Percentiles rank a stretch among this genome's conserved stretches.
Evolutionary conservation across 1,139 yeast species (phyloP).

Genomic region (Taphrina wiesneri): DNA sequence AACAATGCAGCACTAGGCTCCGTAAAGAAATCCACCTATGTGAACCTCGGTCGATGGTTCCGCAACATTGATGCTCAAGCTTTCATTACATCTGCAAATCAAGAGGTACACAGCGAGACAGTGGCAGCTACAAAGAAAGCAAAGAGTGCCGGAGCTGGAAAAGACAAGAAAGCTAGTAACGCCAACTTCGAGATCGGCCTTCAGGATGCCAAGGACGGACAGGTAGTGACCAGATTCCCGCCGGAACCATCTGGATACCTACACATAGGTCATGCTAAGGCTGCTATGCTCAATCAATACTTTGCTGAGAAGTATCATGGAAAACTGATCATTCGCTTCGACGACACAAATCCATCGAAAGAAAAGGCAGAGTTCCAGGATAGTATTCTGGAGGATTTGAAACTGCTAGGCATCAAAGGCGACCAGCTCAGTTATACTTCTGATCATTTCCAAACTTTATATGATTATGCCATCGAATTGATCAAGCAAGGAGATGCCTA

Average conservation of each 20-base stretch:
- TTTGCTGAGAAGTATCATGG: slow-evolving; percentile 94
- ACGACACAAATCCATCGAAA: slow-evolving; percentile 94
- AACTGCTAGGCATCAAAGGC: slow-evolving; percentile 85
- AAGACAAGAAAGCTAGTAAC: slow-evolving; percentile 54
- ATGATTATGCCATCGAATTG: slow-evolving; percentile 75
- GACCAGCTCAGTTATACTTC: slow-evolving; percentile 85
- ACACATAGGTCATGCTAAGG: slow-evolving; percentile 97
- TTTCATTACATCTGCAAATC: slow-evolving; percentile 69
- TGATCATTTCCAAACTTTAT: slow-evolving; percentile 88
- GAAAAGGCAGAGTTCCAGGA: slow-evolving; percentile 88
- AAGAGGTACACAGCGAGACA: slow-evolving; percentile 72
- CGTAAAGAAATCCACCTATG: slow-evolving; percentile 77
- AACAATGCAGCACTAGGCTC: slow-evolving; percentile 91
- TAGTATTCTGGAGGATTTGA: slow-evolving; percentile 85
- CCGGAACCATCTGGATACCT: slow-evolving; percentile 91
- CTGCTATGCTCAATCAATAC: slow-evolving; percentile 91
- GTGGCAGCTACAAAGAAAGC: slow-evolving; percentile 47
- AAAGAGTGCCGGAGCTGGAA: slow-evolving; percentile 50
- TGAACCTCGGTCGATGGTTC: slow-evolving; percentile 94
- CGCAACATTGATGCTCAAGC: slow-evolving; percentile 66
- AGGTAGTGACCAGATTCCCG: slow-evolving; percentile 97
- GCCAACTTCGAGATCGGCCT: slow-evolving; percentile 93
- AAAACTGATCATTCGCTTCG: slow-evolving; percentile 89
- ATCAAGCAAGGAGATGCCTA: slow-evolving; percentile 95
- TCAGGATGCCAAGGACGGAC: slow-evolving; percentile 84